Evolutionary conservation across 2,329 filamentous ascomycete genomes (phyloP).

Genomic region (Thyridium curvatum): DNA sequence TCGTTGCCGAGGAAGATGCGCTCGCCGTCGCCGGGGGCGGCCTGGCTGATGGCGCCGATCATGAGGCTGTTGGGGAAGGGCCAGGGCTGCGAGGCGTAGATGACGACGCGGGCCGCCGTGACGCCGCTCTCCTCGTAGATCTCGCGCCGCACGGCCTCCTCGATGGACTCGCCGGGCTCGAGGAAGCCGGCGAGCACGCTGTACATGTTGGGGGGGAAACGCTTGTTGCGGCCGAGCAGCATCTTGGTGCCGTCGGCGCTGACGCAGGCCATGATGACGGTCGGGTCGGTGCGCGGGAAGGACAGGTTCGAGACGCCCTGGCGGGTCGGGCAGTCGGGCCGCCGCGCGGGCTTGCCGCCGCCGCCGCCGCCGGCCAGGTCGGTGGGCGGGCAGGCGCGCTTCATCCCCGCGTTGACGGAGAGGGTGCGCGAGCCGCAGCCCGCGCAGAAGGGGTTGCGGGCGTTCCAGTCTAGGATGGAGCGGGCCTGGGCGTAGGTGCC

Average conservation of each 20-base stretch:
- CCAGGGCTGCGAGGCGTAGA: conserved; percentile 84
- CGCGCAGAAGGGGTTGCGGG: conserved; percentile 84
- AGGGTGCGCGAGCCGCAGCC: conserved; percentile 81
- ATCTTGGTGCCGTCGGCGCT: conserved; percentile 71
- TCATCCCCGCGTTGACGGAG: conserved; percentile 72
- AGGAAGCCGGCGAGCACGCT: conserved; percentile 83
- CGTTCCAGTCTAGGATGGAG: conserved; percentile 89
- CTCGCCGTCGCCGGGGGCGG: conserved; percentile 68
- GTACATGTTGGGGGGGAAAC: conserved; percentile 82
- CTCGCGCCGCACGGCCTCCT: conserved; percentile 77
- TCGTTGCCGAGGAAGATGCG: conserved; percentile 78
- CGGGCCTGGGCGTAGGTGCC: conserved; percentile 87
- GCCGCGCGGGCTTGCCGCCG: conserved; percentile 38
- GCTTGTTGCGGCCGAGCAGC: conserved; percentile 77
- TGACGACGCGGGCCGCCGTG: conserved; percentile 66
- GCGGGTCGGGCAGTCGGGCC: conserved; percentile 72
- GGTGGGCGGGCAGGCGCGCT: conserved; percentile 69
- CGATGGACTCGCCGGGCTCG: conserved; percentile 78
- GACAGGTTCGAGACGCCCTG: conserved; percentile 82
- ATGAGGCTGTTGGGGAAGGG: conserved; percentile 80
- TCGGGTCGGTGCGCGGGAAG: conserved; percentile 90
- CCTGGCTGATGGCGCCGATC: conserved; percentile 85
- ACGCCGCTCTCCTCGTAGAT: conserved; percentile 85
- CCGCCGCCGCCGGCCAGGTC: conserved; percentile 48
- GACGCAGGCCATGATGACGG: conserved; percentile 90